A percentile compares a stretch with the other conserved stretches of the same genome.
These are phyloP conservation scores for Neonothopanus nambi DNA, from an alignment of 1,284 basidiomycete species.

Conservation along the genomic window DNA sequence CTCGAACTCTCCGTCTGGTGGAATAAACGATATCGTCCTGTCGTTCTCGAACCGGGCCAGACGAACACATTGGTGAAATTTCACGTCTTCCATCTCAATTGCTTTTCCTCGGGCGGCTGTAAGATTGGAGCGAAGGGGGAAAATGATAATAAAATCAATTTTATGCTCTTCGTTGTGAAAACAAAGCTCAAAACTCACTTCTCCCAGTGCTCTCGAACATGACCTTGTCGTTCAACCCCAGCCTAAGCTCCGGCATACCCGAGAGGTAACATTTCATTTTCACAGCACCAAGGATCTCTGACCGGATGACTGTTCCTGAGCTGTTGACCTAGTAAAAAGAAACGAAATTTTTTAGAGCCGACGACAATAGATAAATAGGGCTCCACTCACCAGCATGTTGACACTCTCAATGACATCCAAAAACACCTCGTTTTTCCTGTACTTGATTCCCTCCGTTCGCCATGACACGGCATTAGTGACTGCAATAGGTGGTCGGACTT, in stretches of 20 bases:
- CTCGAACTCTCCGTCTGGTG: slow-evolving; percentile 98
- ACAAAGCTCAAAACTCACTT: slow-evolving; percentile 59
- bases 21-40: slow-evolving; percentile 98
- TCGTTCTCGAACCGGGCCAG: slow-evolving; percentile 99
- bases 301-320: slow-evolving; percentile 95
- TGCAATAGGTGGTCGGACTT: slow-evolving; percentile 93
- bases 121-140: too few species aligned
- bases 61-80: slow-evolving; percentile 99
- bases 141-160: too few species aligned
- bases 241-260: slow-evolving; percentile 96
- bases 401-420: slow-evolving; percentile 98
- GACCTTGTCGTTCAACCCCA: slow-evolving; percentile 98
- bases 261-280: slow-evolving; percentile 99
- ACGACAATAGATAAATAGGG: background rate
- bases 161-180: too few species aligned
- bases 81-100: slow-evolving; percentile 99
- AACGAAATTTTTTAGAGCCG: slow-evolving; percentile 11
- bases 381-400: slow-evolving; percentile 79
- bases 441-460: slow-evolving; percentile 97
- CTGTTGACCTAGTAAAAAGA: slow-evolving; percentile 77
- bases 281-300: slow-evolving; percentile 95
- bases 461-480: slow-evolving; percentile 99
- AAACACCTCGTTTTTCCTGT: slow-evolving; percentile 99
- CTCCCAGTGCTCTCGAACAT: slow-evolving; percentile 98
- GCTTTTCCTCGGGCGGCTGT: slow-evolving; percentile 93